These are phyloP conservation scores for Leccinellum luteum DNA, from an alignment of 768 basidiomycete species.

Conservation along the genomic window DNA sequence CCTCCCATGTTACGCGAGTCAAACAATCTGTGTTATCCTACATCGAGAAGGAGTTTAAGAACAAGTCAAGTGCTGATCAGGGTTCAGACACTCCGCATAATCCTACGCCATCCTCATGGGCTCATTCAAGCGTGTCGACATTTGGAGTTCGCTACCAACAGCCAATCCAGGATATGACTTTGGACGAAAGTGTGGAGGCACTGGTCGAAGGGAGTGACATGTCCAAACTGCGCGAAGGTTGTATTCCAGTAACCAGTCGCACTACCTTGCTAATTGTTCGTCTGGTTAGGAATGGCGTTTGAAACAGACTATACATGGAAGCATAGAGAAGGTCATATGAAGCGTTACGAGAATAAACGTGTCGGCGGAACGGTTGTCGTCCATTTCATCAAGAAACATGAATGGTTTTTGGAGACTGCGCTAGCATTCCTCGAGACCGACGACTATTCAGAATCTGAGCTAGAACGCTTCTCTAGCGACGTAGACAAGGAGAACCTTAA, in stretches of 20 bases:
- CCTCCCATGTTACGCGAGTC: slow-evolving; percentile 76
- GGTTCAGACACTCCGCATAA: slow-evolving; percentile 22
- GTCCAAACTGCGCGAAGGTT: slow-evolving; percentile 67
- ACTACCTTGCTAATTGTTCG: neutral
- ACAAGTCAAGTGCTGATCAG: slow-evolving; percentile 32
- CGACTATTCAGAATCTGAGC: slow-evolving; percentile 54
- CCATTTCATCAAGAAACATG: slow-evolving; percentile 95
- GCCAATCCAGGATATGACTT: slow-evolving; percentile 63
- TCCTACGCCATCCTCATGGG: slow-evolving; percentile 58
- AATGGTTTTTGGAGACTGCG: slow-evolving; percentile 95
- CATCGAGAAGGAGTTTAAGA: slow-evolving; percentile 43
- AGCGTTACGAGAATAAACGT: slow-evolving; percentile 62
- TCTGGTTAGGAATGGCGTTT: slow-evolving; percentile 49
- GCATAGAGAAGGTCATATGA: slow-evolving; percentile 66
- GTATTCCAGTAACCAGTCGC: slow-evolving; percentile 3
- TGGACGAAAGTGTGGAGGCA: slow-evolving; percentile 79
- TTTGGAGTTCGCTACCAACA: slow-evolving; percentile 77
- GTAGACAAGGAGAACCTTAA: slow-evolving; percentile 12
- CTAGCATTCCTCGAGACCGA: slow-evolving; percentile 82
- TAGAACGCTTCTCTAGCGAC: slow-evolving; percentile 13
- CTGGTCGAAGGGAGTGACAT: slow-evolving; percentile 90
- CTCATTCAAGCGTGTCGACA: slow-evolving; percentile 82
- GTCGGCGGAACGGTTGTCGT: slow-evolving; percentile 94
- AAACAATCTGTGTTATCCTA: slow-evolving; percentile 53
- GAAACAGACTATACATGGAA: slow-evolving; percentile 67